Evolutionary conservation across 768 basidiomycete genomes (phyloP).

Genomic region (Mycena filopes): DNA sequence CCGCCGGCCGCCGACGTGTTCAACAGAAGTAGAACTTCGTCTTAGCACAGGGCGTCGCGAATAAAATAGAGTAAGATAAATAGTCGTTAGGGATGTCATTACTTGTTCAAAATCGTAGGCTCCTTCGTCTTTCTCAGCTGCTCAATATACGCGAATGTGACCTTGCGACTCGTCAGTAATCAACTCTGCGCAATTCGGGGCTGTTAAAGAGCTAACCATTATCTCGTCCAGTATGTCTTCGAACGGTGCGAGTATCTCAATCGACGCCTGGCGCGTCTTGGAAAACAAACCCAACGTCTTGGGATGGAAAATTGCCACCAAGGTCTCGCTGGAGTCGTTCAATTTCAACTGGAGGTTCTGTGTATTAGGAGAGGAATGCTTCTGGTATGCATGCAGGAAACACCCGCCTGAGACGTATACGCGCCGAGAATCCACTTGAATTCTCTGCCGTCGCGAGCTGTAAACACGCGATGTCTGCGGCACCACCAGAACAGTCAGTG

Average conservation of each 20-base stretch:
- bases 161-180: background rate
- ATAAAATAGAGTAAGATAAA: background rate
- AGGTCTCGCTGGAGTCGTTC: slow-evolving; percentile 35
- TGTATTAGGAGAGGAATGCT: background rate
- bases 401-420: slow-evolving; percentile 33
- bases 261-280: slow-evolving; percentile 30
- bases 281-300: slow-evolving; percentile 21
- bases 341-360: slow-evolving; percentile 27
- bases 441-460: slow-evolving; percentile 43
- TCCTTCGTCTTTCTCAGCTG: slow-evolving; percentile 41
- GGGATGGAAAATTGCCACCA: slow-evolving; percentile 32
- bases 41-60: no score
- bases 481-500: background rate
- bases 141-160: slow-evolving; percentile 46
- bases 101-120: slow-evolving; percentile 16
- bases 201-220: slow-evolving; percentile 11
- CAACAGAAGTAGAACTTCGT: no score
- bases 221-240: slow-evolving; percentile 44
- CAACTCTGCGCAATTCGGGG: no score
- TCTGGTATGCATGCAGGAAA: no score
- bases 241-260: slow-evolving; percentile 41
- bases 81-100: background rate
- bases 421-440: slow-evolving; percentile 46
- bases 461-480: slow-evolving; percentile 46
- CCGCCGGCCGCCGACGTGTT: no score